phyloP scores from a whole-genome alignment of 805 yeast species.

The Lachancea mirantina region DNA sequence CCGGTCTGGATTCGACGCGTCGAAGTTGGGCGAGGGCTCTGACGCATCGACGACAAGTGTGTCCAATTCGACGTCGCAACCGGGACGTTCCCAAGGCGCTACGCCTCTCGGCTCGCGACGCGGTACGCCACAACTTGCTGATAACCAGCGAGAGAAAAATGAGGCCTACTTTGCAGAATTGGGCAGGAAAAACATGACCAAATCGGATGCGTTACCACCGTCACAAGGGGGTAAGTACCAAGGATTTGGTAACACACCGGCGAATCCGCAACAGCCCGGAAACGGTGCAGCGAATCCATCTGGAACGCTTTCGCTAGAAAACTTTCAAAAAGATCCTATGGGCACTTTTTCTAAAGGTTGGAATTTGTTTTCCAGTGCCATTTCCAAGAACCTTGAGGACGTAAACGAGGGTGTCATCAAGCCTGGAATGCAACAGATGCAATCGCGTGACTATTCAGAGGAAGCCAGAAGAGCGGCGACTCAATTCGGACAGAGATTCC shows the following conservation, averaged over 20 bases:
- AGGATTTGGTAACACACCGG: slow-evolving; percentile 83
- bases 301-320: slow-evolving; percentile 53
- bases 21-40: slow-evolving; percentile 10
- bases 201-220: slow-evolving; percentile 80
- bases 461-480: slow-evolving; percentile 92
- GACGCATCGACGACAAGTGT: neutral
- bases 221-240: slow-evolving; percentile 89
- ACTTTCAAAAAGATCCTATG: slow-evolving; percentile 73
- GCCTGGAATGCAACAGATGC: slow-evolving; percentile 79
- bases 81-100: slow-evolving; percentile 4
- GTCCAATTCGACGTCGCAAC: slow-evolving; percentile 3
- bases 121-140: slow-evolving; percentile 31
- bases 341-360: slow-evolving; percentile 92
- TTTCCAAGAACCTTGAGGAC: slow-evolving; percentile 74
- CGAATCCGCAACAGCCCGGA: slow-evolving; percentile 16
- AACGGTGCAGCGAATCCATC: slow-evolving; percentile 17
- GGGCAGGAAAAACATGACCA: slow-evolving; percentile 61
- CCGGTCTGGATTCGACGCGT: slow-evolving; percentile 38
- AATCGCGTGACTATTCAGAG: slow-evolving; percentile 59
- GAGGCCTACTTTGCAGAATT: slow-evolving; percentile 77
- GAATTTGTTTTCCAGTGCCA: slow-evolving; percentile 85
- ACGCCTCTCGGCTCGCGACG: slow-evolving; percentile 37
- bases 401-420: slow-evolving; percentile 84
- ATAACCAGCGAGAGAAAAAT: slow-evolving; percentile 48
- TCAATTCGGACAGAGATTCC: slow-evolving; percentile 92